phyloP scores from a whole-genome alignment of 495 filamentous ascomycete species.

The Talaromyces ruber region DNA sequence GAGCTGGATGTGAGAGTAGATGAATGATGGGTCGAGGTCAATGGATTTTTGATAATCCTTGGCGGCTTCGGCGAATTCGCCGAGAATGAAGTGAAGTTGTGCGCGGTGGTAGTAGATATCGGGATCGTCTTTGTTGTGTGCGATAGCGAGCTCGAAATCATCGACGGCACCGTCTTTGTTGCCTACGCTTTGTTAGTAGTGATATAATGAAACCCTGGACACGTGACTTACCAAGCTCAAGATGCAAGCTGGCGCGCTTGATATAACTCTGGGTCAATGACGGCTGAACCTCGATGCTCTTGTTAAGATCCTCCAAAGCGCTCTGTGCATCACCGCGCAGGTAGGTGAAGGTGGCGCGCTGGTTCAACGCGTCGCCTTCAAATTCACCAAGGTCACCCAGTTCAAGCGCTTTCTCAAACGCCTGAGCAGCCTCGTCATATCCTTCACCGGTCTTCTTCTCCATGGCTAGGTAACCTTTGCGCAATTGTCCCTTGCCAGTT shows the following conservation, averaged over 20 bases:
- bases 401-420: slow-evolving; percentile 85
- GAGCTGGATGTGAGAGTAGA: slow-evolving; percentile 99
- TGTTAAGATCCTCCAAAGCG: slow-evolving; percentile 76
- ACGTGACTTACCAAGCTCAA: slow-evolving; percentile 64
- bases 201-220: slow-evolving; percentile 4
- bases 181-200: slow-evolving; percentile 43
- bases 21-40: slow-evolving; percentile 88
- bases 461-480: slow-evolving; percentile 72
- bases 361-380: slow-evolving; percentile 88
- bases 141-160: slow-evolving; percentile 81
- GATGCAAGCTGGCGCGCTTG: slow-evolving; percentile 95
- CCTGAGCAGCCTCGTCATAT: slow-evolving; percentile 75
- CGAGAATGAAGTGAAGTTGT: slow-evolving; percentile 95
- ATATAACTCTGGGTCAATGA: slow-evolving; percentile 92
- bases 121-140: slow-evolving; percentile 80
- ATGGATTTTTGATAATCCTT: slow-evolving; percentile 99
- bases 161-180: slow-evolving; percentile 77
- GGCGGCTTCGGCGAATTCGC: slow-evolving; percentile 84
- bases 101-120: slow-evolving; percentile 99
- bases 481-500: slow-evolving; percentile 75
- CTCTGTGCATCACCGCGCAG: slow-evolving; percentile 77
- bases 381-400: slow-evolving; percentile 65
- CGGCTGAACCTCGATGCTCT: slow-evolving; percentile 84
- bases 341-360: slow-evolving; percentile 92
- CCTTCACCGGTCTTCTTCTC: slow-evolving; percentile 77